Conservation (phyloP, 768 basidiomycete genomes). For the Tylopilus sp. region DNA sequence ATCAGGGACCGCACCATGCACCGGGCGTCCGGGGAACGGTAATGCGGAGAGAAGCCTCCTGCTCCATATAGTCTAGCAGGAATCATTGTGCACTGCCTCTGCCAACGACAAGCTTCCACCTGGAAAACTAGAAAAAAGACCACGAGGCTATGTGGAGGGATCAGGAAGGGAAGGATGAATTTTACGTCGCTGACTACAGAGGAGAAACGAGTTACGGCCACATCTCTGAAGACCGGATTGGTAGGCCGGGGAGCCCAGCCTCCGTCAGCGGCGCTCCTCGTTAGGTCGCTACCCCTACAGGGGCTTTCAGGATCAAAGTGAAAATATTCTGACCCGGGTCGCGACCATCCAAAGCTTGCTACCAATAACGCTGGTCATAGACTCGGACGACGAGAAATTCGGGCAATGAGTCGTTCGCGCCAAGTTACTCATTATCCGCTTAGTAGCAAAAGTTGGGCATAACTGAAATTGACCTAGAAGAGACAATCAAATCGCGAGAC, state of each 20-base stretch:
- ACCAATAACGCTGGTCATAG: background rate
- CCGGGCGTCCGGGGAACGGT: conserved; percentile 1
- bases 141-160: background rate
- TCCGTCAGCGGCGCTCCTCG: background rate
- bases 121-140: background rate
- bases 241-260: background rate
- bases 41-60: background rate
- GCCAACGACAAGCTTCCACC: background rate
- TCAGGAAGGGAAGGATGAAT: conserved; percentile 5
- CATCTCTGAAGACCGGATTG: background rate
- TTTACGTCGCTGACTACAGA: conserved; percentile 9
- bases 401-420: background rate
- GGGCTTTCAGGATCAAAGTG: background rate
- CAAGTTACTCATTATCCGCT: background rate
- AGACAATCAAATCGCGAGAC: background rate
- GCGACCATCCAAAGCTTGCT: background rate
- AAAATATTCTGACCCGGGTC: background rate
- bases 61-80: background rate
- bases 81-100: background rate
- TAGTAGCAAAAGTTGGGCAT: background rate
- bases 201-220: background rate
- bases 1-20: background rate
- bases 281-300: background rate
- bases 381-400: background rate
- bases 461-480: background rate